phyloP scores from a whole-genome alignment of 768 basidiomycete species.

The Rhodotorula taiwanensis region DNA sequence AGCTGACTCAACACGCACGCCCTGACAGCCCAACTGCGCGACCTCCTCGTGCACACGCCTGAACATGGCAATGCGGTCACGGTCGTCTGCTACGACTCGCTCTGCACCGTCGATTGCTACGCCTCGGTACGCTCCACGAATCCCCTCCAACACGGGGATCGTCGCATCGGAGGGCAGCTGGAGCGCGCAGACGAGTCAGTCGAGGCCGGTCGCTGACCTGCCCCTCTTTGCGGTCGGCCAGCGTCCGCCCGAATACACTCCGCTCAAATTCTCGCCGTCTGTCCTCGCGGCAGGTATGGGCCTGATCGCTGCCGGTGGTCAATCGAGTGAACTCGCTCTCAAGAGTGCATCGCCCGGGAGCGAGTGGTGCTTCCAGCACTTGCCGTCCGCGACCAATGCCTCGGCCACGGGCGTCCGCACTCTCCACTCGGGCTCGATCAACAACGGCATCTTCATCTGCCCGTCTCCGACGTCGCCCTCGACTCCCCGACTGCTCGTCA shows the following conservation, averaged over 20 bases:
- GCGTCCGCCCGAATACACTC: slow-evolving; percentile 15
- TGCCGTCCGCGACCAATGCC: not conserved
- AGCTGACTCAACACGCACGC: too few relatives aligned
- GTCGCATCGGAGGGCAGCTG: not conserved
- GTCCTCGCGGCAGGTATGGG: slow-evolving; percentile 31
- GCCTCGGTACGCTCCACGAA: not conserved
- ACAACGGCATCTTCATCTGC: slow-evolving; percentile 68
- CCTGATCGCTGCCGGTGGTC: slow-evolving; percentile 37
- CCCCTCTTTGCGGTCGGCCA: not conserved
- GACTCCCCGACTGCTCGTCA: slow-evolving; percentile 65
- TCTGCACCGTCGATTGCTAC: slow-evolving; percentile 20
- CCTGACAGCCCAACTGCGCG: slow-evolving; percentile 29
- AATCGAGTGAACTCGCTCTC: slow-evolving; percentile 36
- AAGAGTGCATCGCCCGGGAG: slow-evolving; percentile 1
- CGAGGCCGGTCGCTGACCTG: not conserved
- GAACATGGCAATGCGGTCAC: not conserved
- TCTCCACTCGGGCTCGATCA: slow-evolving; percentile 62
- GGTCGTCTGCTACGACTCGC: slow-evolving; percentile 23
- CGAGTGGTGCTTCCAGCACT: slow-evolving; percentile 25
- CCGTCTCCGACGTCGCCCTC: slow-evolving; percentile 13
- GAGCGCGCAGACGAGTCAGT: not conserved
- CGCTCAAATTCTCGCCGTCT: slow-evolving; percentile 32
- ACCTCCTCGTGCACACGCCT: slow-evolving; percentile 18
- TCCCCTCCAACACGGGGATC: not conserved
- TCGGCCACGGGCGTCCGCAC: slow-evolving; percentile 50